Conservation (phyloP, 768 basidiomycete genomes). For the Coprinellus micaceus region DNA sequence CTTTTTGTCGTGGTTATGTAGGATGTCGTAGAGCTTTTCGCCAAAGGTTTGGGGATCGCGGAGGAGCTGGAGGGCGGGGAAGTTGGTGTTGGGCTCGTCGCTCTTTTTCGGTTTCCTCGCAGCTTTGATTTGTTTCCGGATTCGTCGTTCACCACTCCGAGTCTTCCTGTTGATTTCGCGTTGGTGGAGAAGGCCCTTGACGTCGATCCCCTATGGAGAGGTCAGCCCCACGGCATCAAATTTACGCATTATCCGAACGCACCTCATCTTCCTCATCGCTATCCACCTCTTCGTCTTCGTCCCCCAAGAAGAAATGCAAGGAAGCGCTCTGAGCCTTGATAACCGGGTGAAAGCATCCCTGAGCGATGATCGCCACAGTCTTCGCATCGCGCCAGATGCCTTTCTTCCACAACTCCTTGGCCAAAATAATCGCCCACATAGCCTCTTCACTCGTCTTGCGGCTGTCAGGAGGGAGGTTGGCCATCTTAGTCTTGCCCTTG, state of each 20-base stretch:
- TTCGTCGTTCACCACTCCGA: constrained; percentile 74
- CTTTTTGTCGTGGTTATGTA: constrained; percentile 87
- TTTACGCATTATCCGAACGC: constrained; percentile 3
- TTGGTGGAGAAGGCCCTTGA: constrained; percentile 76
- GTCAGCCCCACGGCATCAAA: constrained; percentile 7
- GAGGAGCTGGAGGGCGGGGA: constrained; percentile 87
- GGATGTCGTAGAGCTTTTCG: constrained; percentile 85
- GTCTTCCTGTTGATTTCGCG: constrained; percentile 94
- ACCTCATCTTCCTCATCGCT: constrained; percentile 71
- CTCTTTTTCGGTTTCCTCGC: constrained; percentile 54
- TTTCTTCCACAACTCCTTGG: constrained; percentile 93
- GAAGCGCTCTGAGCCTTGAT: constrained; percentile 93
- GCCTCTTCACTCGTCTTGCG: constrained; percentile 66
- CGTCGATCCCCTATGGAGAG: constrained; percentile 51
- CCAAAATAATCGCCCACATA: constrained; percentile 95
- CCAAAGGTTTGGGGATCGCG: constrained; percentile 95
- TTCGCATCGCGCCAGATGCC: constrained; percentile 90
- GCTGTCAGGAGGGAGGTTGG: constrained; percentile 20
- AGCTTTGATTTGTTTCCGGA: constrained; percentile 65
- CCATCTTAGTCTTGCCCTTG: constrained; percentile 63
- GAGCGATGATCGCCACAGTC: constrained; percentile 84
- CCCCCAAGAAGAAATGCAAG: constrained; percentile 94
- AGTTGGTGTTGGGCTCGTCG: constrained; percentile 53
- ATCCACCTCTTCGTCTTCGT: constrained; percentile 62
- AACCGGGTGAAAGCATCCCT: constrained; percentile 91